Base-by-base conservation (phyloP, 805 yeast genomes). In the Lipomyces kockii region DNA sequence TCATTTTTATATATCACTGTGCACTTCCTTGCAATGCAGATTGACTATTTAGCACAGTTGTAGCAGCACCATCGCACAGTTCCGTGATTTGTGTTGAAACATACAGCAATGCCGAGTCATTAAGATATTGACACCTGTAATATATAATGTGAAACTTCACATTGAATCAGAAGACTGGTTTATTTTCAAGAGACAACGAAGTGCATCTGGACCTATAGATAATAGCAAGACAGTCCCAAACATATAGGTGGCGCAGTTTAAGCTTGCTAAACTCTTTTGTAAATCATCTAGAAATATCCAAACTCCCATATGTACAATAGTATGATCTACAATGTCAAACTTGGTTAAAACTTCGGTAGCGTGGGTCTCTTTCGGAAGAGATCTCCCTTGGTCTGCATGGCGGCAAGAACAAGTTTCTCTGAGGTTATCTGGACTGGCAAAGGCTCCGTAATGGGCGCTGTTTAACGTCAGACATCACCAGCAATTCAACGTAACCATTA, bases 311-410 rank as follows among this genome's bases (percentile, higher is more conserved):
- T 54, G 62, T 55, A 59, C 37, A 59, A 53, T 59, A 43, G 14
- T n/a, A 7, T 43, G 49, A 17, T 43, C 37, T 58, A 37, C 62
- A 25, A 20, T 22, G n/a, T 29, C 29, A n/a, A 11, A 7, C 56
- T 43, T 17, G 49, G 34, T 58, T 53, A 60, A 34, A 63, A 68
- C 25, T 65, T 61, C 25, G 59, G 34, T 2, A 60, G 61, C 14
- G 64, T 55, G 3, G 72, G 68, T 52, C 54, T 60, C 29, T 61
- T 60, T 29, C 72, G 54, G 62, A 69, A 69, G 11, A 69, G 46
- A 55, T 69, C 72, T 3, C 72, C 72, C 49, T 69, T 63, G 43
- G 8, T 22, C 35, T 63, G 57, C 72, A 69, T 69, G 8, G 63
- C 39, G n/a, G 49, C 39, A 20, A 56, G 27, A 17, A 64, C 34